Base-by-base conservation (phyloP, 345 rosid species). In the Aquilaria sinensis region DNA sequence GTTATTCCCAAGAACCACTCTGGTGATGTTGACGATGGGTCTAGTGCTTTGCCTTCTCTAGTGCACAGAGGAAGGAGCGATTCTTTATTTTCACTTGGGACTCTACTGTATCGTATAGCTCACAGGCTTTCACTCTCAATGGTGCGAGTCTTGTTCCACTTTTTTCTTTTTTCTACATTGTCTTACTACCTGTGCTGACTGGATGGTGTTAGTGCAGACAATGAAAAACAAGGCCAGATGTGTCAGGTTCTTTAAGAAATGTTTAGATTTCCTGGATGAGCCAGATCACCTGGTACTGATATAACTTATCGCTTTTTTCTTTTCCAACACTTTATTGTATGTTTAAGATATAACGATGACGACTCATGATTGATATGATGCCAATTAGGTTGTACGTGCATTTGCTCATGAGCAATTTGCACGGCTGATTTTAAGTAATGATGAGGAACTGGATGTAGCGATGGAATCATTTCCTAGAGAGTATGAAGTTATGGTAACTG, bases 331-430 rank as follows among this genome's bases (percentile, higher is more conserved):
- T 56, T 8, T 47, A 14, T 2, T 15, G 15, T 12, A 13, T 8
- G 31, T 57, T 11, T 5, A 33, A 56, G 12, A 51, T 34, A 31
- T 31, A 46, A 29, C 23, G 23, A 9, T 75, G 52, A 41, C 57
- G 63, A 50, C 64, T 73, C 48, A 65, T 49, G 11, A 41, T 37
- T 60, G 52, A 47, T 65, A 60, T 66, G 32, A 31, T 72, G 58
- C 41, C 68, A 59, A 70, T 68, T 74, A 93, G 97, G 94, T 90
- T 67, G 88, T 93, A 41, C 96, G 98, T 48, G 96, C 98, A 56
- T 79, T 70, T 67, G 98, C 98, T 65, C 98, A 93, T 60, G 98
- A 93, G 63, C 96, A 93, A 68, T 93, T 84, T 71, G 98, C 98
- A 53, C 78, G 98, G 75, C 94, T 93, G 49, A 88, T 93, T 68